Base-by-base conservation (phyloP, 352 stramenopile species). In the Elongisporangium undulatum region DNA sequence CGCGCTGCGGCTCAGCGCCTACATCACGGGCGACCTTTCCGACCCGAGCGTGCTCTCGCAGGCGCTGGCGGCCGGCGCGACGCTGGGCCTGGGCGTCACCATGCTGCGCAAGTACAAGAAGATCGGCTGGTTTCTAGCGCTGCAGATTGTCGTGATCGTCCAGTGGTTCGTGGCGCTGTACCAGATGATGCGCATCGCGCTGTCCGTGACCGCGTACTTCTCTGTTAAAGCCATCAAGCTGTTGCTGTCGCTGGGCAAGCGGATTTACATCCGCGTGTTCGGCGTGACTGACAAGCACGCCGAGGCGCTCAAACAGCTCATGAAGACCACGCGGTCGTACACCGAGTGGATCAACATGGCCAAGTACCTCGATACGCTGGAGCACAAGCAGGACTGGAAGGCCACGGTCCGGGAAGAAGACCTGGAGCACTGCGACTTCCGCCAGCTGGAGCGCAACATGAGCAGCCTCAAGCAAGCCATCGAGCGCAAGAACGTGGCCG, bases 81-180 rank as follows among this genome's bases (percentile, higher is more conserved):
- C 71, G 16, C 26, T 71, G 15, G 51, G 51, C 0, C 39, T 61
- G 10, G 50, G 53, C 2, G 53, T 70, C 17, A 55, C 86, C 20
- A 57, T 76, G 2, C 34, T 82, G 26, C 63, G 58, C 72, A 85
- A 84, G 55, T 87, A 84, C 68, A 82, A 87, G 53, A 82, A 62
- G 63, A 71, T 87, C 29, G 78, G 79, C 48, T 89, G 79, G 75
- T 85, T 80, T 54, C 71, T 66, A 41, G 75, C 74, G 17, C 59
- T 87, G 38, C 80, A 89, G 53, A 6, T 83, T 12, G 72, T 84
- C 24, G 68, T 87, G n/a, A 68, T 87, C 29, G 53, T 87, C 53
- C 78, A 89, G 61, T 87, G 76, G 78, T 64, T 82, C 55, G 61
- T 87, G 15, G 80, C 80, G 19, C 62, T 90, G 29, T 90, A 90